Evolutionary conservation across 2,329 filamentous ascomycete genomes (phyloP).

Genomic region (Stachybotrys chlorohalonatus): DNA sequence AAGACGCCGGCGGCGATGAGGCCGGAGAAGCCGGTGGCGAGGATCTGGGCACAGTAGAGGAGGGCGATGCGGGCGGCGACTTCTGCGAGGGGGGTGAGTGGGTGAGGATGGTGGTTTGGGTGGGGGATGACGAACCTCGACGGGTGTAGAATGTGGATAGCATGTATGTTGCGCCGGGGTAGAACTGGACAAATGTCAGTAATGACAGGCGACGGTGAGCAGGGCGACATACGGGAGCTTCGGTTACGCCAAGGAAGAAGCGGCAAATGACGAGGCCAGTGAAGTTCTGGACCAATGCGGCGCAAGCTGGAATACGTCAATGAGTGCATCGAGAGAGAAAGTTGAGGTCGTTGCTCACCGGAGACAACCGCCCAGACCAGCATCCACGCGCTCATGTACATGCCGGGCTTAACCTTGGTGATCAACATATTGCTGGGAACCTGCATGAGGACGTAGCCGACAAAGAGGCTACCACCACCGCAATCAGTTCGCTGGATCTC

Average conservation of each 20-base stretch:
- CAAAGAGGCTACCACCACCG: constrained; percentile 16
- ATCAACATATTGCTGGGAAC: constrained; percentile 32
- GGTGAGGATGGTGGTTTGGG: no score
- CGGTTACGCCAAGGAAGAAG: constrained; percentile 29
- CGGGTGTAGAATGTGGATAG: constrained; percentile 23
- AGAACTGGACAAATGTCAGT: constrained; percentile 17
- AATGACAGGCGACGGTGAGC: neutral
- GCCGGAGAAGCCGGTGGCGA: constrained; percentile 60
- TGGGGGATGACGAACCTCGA: constrained; percentile 11
- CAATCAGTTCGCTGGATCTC: neutral
- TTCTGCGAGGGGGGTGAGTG: constrained; percentile 35
- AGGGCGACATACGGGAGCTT: constrained; percentile 19
- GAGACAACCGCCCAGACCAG: constrained; percentile 30
- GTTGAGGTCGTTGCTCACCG: constrained; percentile 6
- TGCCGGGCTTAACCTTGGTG: constrained; percentile 28
- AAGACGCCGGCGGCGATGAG: constrained; percentile 54
- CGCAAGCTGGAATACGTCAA: constrained; percentile 14
- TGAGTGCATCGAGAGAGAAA: neutral
- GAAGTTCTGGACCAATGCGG: constrained; percentile 24
- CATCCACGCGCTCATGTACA: constrained; percentile 33
- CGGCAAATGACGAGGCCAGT: constrained; percentile 23
- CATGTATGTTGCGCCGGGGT: constrained; percentile 27
- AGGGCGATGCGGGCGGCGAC: constrained; percentile 52
- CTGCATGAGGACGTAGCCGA: constrained; percentile 36
- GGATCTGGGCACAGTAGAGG: constrained; percentile 50